A percentile compares a stretch with the other conserved stretches of the same genome.
Evolutionary conservation across 1,139 yeast species (phyloP).

Genomic region (Blastobotrys persicus): DNA sequence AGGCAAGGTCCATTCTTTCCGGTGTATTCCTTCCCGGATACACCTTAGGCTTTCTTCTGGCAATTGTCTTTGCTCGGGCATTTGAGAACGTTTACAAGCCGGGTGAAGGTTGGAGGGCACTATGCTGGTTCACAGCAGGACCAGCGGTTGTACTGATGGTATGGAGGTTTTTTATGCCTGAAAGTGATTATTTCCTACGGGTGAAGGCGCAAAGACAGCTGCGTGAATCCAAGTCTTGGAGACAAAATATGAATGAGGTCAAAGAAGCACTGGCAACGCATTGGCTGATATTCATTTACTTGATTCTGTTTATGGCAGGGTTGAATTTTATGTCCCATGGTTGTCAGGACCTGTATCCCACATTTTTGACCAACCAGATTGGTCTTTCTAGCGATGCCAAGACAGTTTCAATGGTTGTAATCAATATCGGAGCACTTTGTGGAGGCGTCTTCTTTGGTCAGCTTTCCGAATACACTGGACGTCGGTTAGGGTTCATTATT

Average conservation of each 20-base stretch:
- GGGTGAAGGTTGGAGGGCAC: slow-evolving; percentile 46
- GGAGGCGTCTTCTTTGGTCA: slow-evolving; percentile 53
- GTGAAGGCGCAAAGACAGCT: slow-evolving; percentile 14
- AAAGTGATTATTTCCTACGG: slow-evolving; percentile 35
- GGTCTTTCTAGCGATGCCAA: slow-evolving; percentile 38
- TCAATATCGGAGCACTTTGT: slow-evolving; percentile 50
- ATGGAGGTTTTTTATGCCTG: slow-evolving; percentile 46
- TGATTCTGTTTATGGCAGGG: slow-evolving; percentile 49
- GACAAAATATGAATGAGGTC: slow-evolving; percentile 19
- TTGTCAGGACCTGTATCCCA: slow-evolving; percentile 54
- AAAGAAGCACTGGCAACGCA: slow-evolving; percentile 39
- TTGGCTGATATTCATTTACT: slow-evolving; percentile 47
- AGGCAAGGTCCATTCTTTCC: slow-evolving; percentile 43
- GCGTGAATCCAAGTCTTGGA: slow-evolving; percentile 2
- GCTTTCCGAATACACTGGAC: slow-evolving; percentile 46
- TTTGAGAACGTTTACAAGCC: slow-evolving; percentile 23
- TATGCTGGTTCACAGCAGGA: slow-evolving; percentile 57
- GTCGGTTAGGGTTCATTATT: slow-evolving; percentile 46
- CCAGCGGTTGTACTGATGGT: slow-evolving; percentile 43
- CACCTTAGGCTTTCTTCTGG: slow-evolving; percentile 45
- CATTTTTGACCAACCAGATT: slow-evolving; percentile 46
- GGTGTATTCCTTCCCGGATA: slow-evolving; percentile 50
- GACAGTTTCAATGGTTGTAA: slow-evolving; percentile 48
- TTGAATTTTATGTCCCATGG: slow-evolving; percentile 56
- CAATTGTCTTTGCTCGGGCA: slow-evolving; percentile 42